Base-by-base conservation (phyloP, 805 yeast genomes). In the Candida easanensis region DNA sequence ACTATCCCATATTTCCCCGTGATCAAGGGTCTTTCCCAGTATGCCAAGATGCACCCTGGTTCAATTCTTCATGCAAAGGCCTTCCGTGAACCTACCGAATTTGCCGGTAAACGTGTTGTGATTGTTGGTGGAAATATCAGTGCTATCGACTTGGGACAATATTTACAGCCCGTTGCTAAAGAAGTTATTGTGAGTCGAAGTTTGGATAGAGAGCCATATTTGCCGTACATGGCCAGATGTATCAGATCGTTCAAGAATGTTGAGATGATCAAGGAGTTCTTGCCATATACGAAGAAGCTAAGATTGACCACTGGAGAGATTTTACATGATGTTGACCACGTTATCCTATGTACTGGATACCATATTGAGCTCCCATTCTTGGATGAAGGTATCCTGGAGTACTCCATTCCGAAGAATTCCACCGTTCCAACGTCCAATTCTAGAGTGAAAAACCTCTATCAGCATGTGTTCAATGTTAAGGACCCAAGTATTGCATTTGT, bases 151-250 rank as follows among this genome's bases (percentile, higher is more conserved):
- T 51, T 73, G n/a, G 59, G 70, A 5, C 77, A 73, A 49, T 74
- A 75, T 46, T 52, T 73, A 1, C 50, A 59, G 10, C 66, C 71
- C 25, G 53, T 52, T 19, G 62, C 57, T 39, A 64, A 52, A 45
- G 65, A 53, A 51, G 73, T 84, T 41, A 84, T 84, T 44, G 68
- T 88, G 43, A 77, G 86, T 32, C 70, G 96, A 42, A 79, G 81
- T 50, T 80, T 90, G 83, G 80, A 74, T 18, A 66, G 68, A 10
- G 90, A 85, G 51, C 65, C 56, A 33, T 71, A 73, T 68, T 52
- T 73, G 18, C 64, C 68, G 23, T 60, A 56, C 8, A 73, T 74
- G 41, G 58, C 72, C 6, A 49, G 61, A 22, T 55, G 58, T 32
- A 48, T 56, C 5, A 39, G 48, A 3, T 41, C 54, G 4, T 58